Evolutionary conservation across 2,329 filamentous ascomycete species (phyloP).

Genomic region (Aspergillus novoparasiticus): DNA sequence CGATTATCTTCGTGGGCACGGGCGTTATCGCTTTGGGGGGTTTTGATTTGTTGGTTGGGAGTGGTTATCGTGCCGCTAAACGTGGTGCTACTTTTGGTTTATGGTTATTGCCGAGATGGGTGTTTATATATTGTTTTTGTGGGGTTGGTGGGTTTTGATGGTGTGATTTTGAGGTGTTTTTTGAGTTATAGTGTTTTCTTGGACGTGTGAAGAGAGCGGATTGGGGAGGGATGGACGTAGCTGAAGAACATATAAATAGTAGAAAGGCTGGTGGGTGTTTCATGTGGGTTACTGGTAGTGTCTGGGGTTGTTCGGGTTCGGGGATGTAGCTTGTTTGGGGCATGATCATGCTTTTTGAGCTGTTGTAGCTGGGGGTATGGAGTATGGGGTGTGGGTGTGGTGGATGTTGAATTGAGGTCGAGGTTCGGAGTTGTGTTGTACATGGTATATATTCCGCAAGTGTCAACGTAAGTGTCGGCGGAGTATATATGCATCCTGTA

Average conservation of each 20-base stretch:
- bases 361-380: neutral
- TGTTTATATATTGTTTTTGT: neutral
- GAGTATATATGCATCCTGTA: neutral
- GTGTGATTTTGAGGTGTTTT: too few relatives aligned
- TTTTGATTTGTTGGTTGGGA: neutral
- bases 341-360: neutral
- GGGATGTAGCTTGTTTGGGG: neutral
- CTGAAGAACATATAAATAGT: neutral
- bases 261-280: neutral
- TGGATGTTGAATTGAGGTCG: neutral
- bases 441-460: neutral
- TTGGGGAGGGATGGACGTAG: neutral
- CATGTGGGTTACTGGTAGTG: neutral
- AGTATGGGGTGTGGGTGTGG: neutral
- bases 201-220: neutral
- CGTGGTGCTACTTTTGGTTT: neutral
- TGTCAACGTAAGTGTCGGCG: neutral
- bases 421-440: neutral
- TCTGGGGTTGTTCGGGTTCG: neutral
- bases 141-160: too few relatives aligned
- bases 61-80: neutral
- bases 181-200: neutral
- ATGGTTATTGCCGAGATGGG: too few relatives aligned
- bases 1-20: slow-evolving; percentile 1
- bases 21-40: neutral